Percentiles rank a stretch among this genome's conserved stretches.
phyloP scores from a whole-genome alignment of 78 protist genomes.

The Dictyostelium firmibasis region DNA sequence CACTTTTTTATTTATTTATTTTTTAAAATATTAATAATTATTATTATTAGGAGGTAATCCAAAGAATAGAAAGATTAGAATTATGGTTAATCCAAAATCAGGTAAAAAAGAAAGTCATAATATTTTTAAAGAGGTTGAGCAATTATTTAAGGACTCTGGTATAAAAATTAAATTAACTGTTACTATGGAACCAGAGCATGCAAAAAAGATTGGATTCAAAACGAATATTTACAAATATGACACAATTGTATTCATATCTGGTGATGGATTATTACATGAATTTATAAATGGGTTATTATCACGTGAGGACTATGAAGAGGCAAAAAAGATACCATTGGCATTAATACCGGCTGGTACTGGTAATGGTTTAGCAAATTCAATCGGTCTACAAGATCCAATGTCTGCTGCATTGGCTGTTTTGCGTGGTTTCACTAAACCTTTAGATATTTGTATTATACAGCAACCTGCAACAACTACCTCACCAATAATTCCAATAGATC shows the following conservation, averaged over 20 bases:
- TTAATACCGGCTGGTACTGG: constrained; percentile 68
- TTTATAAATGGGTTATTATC: constrained; percentile 64
- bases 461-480: constrained; percentile 10
- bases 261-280: constrained; percentile 72
- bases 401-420: constrained; percentile 45
- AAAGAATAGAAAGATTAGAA: constrained; percentile 31
- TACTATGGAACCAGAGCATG: constrained; percentile 60
- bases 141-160: constrained; percentile 23
- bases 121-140: constrained; percentile 28
- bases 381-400: constrained; percentile 57
- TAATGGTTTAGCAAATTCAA: constrained; percentile 53
- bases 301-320: constrained; percentile 51
- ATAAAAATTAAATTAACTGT: constrained; percentile 23
- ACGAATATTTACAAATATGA: constrained; percentile 44
- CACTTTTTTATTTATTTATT: too few relatives aligned
- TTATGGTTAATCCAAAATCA: constrained; percentile 50
- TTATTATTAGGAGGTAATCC: constrained; percentile 68
- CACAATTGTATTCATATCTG: constrained; percentile 49
- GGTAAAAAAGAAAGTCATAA: constrained; percentile 27
- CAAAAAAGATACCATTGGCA: constrained; percentile 12
- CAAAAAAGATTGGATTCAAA: constrained; percentile 61
- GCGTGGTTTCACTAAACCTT: constrained; percentile 56
- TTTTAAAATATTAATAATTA: too few relatives aligned
- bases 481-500: neutral
- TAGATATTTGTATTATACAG: constrained; percentile 31